Evolutionary conservation across 176 grass and related monocot genomes (phyloP), one percentile per base, ranked within the genome.

Genomic region (Chrysopogon serrulatus): DNA sequence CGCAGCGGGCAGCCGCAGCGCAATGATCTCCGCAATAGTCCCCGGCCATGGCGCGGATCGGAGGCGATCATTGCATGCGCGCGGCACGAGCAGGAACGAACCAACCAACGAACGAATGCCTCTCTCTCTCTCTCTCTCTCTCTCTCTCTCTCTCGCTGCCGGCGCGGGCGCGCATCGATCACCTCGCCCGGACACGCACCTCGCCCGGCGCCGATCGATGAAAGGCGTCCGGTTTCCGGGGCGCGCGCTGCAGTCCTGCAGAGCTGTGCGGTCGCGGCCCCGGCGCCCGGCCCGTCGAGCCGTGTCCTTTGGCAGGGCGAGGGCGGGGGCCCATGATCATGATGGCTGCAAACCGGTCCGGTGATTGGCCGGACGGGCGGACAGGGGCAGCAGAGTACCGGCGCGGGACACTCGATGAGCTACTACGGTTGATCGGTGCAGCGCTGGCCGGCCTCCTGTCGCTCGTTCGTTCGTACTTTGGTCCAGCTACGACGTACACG

Each of bases 341-440:
- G 60, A 77, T 87, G 85, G 79, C 16, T 28, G 28, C 15, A 34
- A 34, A 71, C 71, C 27, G 60, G 28, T 68, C 48, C 49, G 57
- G 42, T 24, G 79, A 82, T 87, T 87, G 71, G 43, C 64, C 51
- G 51, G n/a, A n/a, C n/a, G n/a, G n/a, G 19, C 24, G 60, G 74
- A 70, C 35, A 11, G 11, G 5, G 23, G 24, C 13, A 32, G 36
- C 57, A 34, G 41, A 48, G 71, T 72, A 80, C 32, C 42, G 18
- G 84, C 61, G 68, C 43, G 37, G 70, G 76, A 37, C 61, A 45
- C 57, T 86, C 77, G 68, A 81, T 73, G n/a, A n/a, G n/a, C n/a
- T n/a, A n/a, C n/a, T n/a, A n/a, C n/a, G n/a, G n/a, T n/a, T n/a
- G n/a, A n/a, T n/a, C n/a, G n/a, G n/a, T 3, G 68, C 59, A 81